phyloP scores from a whole-genome alignment of 768 basidiomycete species.

The Mycena albidolilacea region DNA sequence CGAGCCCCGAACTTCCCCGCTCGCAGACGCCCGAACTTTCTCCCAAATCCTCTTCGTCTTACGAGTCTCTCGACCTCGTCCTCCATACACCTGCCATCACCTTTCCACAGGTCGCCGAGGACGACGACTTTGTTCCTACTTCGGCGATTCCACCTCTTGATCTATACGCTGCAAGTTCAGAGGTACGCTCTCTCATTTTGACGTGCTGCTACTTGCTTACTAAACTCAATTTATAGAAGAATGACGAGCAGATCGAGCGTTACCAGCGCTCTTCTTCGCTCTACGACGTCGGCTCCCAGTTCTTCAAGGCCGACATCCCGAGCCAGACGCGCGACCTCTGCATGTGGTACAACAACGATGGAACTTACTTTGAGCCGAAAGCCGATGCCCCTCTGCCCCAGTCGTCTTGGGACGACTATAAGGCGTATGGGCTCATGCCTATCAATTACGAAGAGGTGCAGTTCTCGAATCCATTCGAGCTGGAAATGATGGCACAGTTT shows the following conservation, averaged over 20 bases:
- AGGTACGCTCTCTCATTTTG: conserved; percentile 21
- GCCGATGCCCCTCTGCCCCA: not conserved
- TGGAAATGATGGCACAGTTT: conserved; percentile 20
- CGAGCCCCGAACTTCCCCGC: conserved; percentile 13
- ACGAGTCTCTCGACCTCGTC: conserved; percentile 27
- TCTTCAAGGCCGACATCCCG: conserved; percentile 35
- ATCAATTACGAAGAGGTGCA: conserved; percentile 26
- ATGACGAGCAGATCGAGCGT: conserved; percentile 11
- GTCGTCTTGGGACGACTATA: not conserved
- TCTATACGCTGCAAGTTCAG: conserved; percentile 41
- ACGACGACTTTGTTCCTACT: conserved; percentile 51
- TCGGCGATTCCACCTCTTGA: conserved; percentile 53
- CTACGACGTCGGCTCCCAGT: conserved; percentile 29
- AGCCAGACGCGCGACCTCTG: conserved; percentile 20
- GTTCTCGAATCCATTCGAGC: conserved; percentile 33
- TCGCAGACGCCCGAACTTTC: conserved; percentile 33
- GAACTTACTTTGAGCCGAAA: not conserved
- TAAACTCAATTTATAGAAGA: not conserved
- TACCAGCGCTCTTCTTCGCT: conserved; percentile 25
- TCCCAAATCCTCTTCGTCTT: conserved; percentile 29
- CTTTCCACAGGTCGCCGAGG: not conserved
- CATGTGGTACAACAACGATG: conserved; percentile 28
- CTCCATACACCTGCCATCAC: conserved; percentile 25
- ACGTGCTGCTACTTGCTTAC: not conserved
- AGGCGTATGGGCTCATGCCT: not conserved